These are phyloP conservation scores for Gossypium rotundifolium DNA, from an alignment of 345 rosid species.

Conservation along the genomic window DNA sequence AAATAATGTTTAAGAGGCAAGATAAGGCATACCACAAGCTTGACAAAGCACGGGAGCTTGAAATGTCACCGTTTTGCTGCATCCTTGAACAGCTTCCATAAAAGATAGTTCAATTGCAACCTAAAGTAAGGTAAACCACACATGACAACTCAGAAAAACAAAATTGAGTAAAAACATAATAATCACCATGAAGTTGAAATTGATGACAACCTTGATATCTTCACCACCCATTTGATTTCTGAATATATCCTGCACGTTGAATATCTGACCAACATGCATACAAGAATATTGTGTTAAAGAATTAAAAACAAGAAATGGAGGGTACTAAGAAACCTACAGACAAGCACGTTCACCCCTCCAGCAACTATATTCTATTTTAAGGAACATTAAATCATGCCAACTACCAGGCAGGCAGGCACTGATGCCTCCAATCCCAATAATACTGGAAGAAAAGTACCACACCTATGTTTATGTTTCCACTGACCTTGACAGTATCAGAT, in stretches of 20 bases:
- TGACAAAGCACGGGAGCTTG: slow-evolving; percentile 82
- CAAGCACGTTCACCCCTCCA: neutral
- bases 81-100: slow-evolving; percentile 99
- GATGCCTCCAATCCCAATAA: neutral
- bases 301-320: neutral
- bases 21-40: slow-evolving; percentile 64
- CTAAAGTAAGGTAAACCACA: slow-evolving; percentile 34
- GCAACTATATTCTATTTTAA: neutral
- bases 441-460: neutral
- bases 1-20: neutral
- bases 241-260: slow-evolving; percentile 37
- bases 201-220: slow-evolving; percentile 70
- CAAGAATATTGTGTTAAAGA: neutral
- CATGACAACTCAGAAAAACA: slow-evolving; percentile 11
- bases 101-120: slow-evolving; percentile 81
- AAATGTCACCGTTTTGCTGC: slow-evolving; percentile 72
- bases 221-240: slow-evolving; percentile 69
- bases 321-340: neutral
- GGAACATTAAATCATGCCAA: slow-evolving; percentile 6
- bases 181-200: neutral
- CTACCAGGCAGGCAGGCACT: neutral
- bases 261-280: slow-evolving; percentile 42
- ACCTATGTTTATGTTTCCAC: neutral
- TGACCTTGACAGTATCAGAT: neutral
- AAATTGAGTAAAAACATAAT: neutral